Evolutionary conservation across 2,329 filamentous ascomycete genomes (phyloP), one percentile per base, ranked within the genome.

Genomic region (Penicillium rolfsii): DNA sequence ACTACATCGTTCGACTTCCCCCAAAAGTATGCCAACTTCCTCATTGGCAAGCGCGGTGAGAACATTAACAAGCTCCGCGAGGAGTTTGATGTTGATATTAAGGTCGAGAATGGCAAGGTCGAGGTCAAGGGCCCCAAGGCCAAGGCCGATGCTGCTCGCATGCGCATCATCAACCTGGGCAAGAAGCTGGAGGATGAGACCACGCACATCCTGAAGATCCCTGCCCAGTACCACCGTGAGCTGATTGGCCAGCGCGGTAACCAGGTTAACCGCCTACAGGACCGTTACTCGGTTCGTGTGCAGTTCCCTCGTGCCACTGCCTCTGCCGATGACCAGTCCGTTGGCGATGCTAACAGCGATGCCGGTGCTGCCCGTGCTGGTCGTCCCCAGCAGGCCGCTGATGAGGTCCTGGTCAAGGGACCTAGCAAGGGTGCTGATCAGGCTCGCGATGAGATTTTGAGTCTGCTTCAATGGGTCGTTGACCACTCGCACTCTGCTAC

Each of bases 81-180:
- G 45, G 87, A 89, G 71, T 88, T 88, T 61, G 88, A 90, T 71
- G 87, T 90, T 50, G 87, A 89, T 61, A 89, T 99, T 64, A 93
- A 97, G 78, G 89, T 98, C 41, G 89, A 96, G 67, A 91, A 97
- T 70, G 95, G 95, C 67, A 93, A 93, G 79, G 92, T 98, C 53
- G 92, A 97, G 77, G 87, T 99, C 69, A 97, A 96, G 82, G 95
- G 96, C 28, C 94, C 95, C 53, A 91, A 96, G 80, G 91, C 92
- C 54, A 98, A 98, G 83, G 92, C 93, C 1, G 93, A 97, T 76
- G 87, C 88, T 53, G 92, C 91, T 65, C 95, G 91, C 77, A 81
- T 88, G 41, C 88, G 97, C 72, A 97, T 99, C 68, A 82, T 88
- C 64, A 85, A 87, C 41, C 81, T 97, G 66, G 89, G 86, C 43